Evolutionary conservation across 257 asterid genomes (phyloP).

Genomic region (Gardenia jasminoides): DNA sequence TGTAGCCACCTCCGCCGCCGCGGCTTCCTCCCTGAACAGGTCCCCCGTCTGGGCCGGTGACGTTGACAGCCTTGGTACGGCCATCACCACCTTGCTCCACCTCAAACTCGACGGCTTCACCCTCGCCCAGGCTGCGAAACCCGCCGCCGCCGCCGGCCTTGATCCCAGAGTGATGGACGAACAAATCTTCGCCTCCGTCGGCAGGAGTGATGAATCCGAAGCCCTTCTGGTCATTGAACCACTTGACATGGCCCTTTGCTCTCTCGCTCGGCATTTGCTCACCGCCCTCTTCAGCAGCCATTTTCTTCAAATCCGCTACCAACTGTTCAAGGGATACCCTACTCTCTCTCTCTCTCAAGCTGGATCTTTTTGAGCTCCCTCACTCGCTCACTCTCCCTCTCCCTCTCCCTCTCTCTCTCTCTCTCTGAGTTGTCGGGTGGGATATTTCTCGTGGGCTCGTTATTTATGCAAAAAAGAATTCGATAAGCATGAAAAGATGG

Average conservation of each 20-base stretch:
- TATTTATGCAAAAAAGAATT: slow-evolving; percentile 6
- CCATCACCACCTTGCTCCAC: slow-evolving; percentile 40
- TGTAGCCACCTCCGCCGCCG: slow-evolving; percentile 13
- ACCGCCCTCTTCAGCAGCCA: slow-evolving; percentile 33
- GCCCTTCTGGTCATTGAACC: slow-evolving; percentile 84
- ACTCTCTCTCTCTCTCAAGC: slow-evolving; percentile 8
- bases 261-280: slow-evolving; percentile 28
- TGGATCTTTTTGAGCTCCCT: too few relatives aligned
- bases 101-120: slow-evolving; percentile 64
- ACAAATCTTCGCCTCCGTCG: slow-evolving; percentile 77
- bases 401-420: background rate
- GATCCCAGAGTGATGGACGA: slow-evolving; percentile 79
- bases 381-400: slow-evolving; percentile 7
- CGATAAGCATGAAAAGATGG: background rate
- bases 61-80: slow-evolving; percentile 40
- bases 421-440: background rate
- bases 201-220: slow-evolving; percentile 86
- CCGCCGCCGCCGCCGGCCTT: slow-evolving; percentile 47
- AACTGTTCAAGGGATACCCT: background rate
- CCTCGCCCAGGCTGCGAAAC: slow-evolving; percentile 67
- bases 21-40: slow-evolving; percentile 32
- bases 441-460: background rate
- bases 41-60: slow-evolving; percentile 40
- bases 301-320: background rate
- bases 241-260: slow-evolving; percentile 65